Percentiles rank a stretch among this genome's conserved stretches.
These are phyloP conservation scores for Marasmius oreades DNA, from an alignment of 1,284 basidiomycete genomes.

Conservation along the genomic window DNA sequence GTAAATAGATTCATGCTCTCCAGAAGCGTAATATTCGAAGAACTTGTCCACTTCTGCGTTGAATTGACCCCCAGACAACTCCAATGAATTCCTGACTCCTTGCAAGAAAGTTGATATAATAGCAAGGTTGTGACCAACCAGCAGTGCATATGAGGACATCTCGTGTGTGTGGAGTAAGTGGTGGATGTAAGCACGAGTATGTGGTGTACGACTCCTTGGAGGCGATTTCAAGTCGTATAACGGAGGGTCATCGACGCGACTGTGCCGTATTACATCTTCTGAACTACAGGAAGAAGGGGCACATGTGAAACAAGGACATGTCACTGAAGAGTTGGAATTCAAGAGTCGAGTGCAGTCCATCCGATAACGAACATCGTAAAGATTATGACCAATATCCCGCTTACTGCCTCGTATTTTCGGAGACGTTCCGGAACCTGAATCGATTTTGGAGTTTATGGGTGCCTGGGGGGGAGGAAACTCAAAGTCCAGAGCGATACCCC, in stretches of 20 bases:
- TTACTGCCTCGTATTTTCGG: constrained; percentile 21
- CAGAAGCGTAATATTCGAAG: constrained; percentile 46
- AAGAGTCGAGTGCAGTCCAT: constrained; percentile 46
- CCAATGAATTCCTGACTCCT: constrained; percentile 46
- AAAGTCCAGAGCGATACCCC: constrained; percentile 76
- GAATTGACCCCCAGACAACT: constrained; percentile 29
- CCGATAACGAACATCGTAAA: constrained; percentile 57
- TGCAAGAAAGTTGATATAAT: constrained; percentile 63
- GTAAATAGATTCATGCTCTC: not conserved
- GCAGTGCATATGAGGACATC: constrained; percentile 75
- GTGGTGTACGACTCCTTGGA: constrained; percentile 29
- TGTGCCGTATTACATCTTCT: constrained; percentile 40
- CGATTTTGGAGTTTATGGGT: constrained; percentile 12
- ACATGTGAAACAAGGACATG: constrained; percentile 64
- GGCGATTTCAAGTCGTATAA: not conserved
- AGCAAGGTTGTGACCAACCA: constrained; percentile 70
- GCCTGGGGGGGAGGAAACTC: constrained; percentile 63
- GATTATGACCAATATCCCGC: constrained; percentile 61
- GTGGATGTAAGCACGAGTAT: constrained; percentile 74
- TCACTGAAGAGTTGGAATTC: not conserved
- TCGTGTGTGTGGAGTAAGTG: constrained; percentile 84
- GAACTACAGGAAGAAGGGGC: constrained; percentile 42
- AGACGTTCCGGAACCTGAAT: not conserved
- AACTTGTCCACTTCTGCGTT: constrained; percentile 50
- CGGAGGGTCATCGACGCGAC: constrained; percentile 37